Conservation (phyloP, 1,284 basidiomycete species). For the Apiotrichum montevideense region DNA sequence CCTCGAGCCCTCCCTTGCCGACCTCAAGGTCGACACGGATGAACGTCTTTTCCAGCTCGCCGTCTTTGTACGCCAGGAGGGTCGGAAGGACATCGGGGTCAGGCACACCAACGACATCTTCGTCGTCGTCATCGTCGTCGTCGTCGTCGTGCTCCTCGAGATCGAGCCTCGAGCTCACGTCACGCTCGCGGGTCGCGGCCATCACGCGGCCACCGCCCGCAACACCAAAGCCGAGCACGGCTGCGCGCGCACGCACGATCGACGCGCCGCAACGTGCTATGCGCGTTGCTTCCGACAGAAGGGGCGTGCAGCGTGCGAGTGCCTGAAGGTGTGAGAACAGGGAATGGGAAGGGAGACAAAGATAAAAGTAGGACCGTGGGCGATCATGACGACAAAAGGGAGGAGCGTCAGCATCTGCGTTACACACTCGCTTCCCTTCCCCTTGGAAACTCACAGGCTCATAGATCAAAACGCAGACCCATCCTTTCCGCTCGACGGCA, state of each 20-base stretch:
- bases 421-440: too few relatives aligned
- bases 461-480: conserved; percentile 41
- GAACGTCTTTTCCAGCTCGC: conserved; percentile 34
- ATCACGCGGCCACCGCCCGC: conserved; percentile 8
- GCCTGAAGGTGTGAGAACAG: conserved; percentile 25
- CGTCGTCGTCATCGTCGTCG: conserved; percentile 9
- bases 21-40: conserved; percentile 43
- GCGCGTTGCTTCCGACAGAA: conserved; percentile 16
- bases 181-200: neutral
- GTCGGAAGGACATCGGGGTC: conserved; percentile 46
- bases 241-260: conserved; percentile 36
- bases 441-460: conserved; percentile 35
- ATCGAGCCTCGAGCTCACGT: neutral
- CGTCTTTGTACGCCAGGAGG: conserved; percentile 40
- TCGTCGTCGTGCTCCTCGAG: conserved; percentile 13
- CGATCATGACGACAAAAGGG: neutral
- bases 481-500: conserved; percentile 37
- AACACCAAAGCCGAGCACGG: conserved; percentile 37
- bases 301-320: conserved; percentile 30
- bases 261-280: conserved; percentile 8
- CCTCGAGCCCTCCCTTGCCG: conserved; percentile 26
- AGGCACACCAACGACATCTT: conserved; percentile 12
- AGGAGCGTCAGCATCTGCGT: too few relatives aligned
- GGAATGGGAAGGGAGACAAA: conserved; percentile 20
- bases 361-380: neutral